These are phyloP conservation scores for Trichosporon coremiiforme DNA, from an alignment of 1,284 basidiomycete genomes.

Conservation along the genomic window DNA sequence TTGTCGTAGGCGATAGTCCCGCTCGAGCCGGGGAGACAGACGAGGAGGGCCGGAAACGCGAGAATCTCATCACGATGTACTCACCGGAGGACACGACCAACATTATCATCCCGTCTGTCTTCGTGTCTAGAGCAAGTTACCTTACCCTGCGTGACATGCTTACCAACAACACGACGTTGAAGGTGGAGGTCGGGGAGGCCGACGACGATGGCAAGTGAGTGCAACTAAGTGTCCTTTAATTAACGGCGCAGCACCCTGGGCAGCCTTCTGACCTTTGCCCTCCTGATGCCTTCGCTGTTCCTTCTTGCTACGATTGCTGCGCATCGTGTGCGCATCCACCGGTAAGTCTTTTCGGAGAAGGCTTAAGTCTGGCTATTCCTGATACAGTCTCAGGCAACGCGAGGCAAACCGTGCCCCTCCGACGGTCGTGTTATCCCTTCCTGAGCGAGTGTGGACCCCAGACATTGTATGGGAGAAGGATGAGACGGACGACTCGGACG, in stretches of 20 bases:
- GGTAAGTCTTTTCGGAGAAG: slow-evolving; percentile 39
- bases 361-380: not conserved
- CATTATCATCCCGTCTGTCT: slow-evolving; percentile 58
- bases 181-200: slow-evolving; percentile 48
- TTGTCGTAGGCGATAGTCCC: slow-evolving; percentile 76
- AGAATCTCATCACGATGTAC: slow-evolving; percentile 85
- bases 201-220: slow-evolving; percentile 52
- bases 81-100: slow-evolving; percentile 64
- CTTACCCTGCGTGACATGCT: slow-evolving; percentile 55
- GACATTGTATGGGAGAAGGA: slow-evolving; percentile 57
- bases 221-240: too few relatives aligned
- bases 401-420: slow-evolving; percentile 55
- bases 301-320: slow-evolving; percentile 51
- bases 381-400: slow-evolving; percentile 44
- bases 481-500: slow-evolving; percentile 39
- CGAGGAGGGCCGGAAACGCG: slow-evolving; percentile 69
- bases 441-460: slow-evolving; percentile 55
- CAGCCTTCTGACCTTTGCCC: slow-evolving; percentile 50
- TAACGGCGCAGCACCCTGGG: slow-evolving; percentile 44
- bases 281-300: slow-evolving; percentile 53
- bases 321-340: slow-evolving; percentile 47
- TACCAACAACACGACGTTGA: slow-evolving; percentile 38
- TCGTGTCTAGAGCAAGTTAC: slow-evolving; percentile 57
- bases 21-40: slow-evolving; percentile 48
- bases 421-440: slow-evolving; percentile 52